Evolutionary conservation across 805 yeast species (phyloP).

Genomic region (Ogataea henricii): DNA sequence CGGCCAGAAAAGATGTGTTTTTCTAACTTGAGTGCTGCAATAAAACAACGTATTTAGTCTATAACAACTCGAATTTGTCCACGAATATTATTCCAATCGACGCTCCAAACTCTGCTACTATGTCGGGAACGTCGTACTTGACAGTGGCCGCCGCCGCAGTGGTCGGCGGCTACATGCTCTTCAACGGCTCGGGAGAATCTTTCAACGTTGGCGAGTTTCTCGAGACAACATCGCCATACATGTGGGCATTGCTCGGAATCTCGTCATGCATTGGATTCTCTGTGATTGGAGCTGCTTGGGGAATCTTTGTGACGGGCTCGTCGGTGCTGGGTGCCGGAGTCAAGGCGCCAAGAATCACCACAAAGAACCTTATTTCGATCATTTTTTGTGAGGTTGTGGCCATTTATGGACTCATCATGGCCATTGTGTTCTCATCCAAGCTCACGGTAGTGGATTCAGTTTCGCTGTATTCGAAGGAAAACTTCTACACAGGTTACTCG

Average conservation of each 20-base stretch:
- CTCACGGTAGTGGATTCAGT: conserved; percentile 65
- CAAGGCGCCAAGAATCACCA: conserved; percentile 94
- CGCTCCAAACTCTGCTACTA: neutral
- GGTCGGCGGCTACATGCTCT: conserved; percentile 59
- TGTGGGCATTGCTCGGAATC: conserved; percentile 96
- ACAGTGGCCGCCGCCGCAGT: conserved; percentile 32
- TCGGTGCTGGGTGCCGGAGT: conserved; percentile 98
- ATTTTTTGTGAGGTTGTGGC: conserved; percentile 99
- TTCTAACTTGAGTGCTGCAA: conserved; percentile 5
- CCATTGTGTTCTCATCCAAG: conserved; percentile 94
- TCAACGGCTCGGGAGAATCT: conserved; percentile 89
- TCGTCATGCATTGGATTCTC: conserved; percentile 89
- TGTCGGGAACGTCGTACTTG: conserved; percentile 30
- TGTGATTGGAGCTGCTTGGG: conserved; percentile 99
- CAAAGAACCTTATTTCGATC: conserved; percentile 93
- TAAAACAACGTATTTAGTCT: no score
- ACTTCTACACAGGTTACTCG: conserved; percentile 92
- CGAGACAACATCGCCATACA: conserved; percentile 84
- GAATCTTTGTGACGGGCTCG: conserved; percentile 93
- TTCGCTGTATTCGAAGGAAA: conserved; percentile 73
- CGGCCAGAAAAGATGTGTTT: conserved; percentile 3
- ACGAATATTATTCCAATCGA: neutral
- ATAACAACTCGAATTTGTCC: no score
- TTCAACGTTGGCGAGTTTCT: conserved; percentile 91
- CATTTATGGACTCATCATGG: conserved; percentile 95